These are phyloP conservation scores for Nicotiana paniculata DNA, from an alignment of 257 asterid species.

Conservation along the genomic window DNA sequence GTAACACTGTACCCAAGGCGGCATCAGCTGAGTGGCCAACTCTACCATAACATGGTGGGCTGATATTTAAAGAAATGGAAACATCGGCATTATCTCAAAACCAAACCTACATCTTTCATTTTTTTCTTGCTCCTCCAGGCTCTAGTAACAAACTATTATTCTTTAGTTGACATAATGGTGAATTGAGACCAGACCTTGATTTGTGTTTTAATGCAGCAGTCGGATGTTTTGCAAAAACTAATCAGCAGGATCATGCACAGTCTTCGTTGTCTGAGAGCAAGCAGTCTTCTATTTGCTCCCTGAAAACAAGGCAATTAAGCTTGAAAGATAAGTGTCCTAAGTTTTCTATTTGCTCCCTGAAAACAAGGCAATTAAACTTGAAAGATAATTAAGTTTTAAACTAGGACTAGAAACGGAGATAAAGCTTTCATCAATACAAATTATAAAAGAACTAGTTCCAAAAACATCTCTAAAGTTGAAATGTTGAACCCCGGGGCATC, in stretches of 20 bases:
- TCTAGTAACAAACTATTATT: not conserved
- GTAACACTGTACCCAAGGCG: not conserved
- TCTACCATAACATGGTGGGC: not conserved
- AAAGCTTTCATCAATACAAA: not conserved
- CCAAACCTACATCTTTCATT: not conserved
- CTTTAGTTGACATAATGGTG: not conserved
- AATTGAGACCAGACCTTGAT: not conserved
- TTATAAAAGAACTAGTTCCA: not conserved
- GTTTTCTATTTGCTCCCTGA: constrained; percentile 56
- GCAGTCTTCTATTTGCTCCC: constrained; percentile 72
- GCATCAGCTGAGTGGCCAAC: not conserved
- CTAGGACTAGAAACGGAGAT: not conserved
- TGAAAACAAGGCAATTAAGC: constrained; percentile 11
- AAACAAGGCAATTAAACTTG: not conserved
- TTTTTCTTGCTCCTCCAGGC: not conserved
- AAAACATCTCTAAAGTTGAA: not conserved
- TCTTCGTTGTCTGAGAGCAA: constrained; percentile 63
- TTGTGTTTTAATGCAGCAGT: not conserved
- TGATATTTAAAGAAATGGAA: not conserved
- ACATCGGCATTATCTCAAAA: not conserved
- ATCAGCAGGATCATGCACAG: constrained; percentile 27
- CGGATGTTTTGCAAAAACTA: not conserved
- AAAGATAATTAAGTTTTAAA: not conserved
- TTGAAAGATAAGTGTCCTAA: not conserved
- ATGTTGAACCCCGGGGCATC: not conserved